Evolutionary conservation across 2,329 filamentous ascomycete genomes (phyloP), one percentile per base, ranked within the genome.

Genomic region (Cladorrhinum sp.): DNA sequence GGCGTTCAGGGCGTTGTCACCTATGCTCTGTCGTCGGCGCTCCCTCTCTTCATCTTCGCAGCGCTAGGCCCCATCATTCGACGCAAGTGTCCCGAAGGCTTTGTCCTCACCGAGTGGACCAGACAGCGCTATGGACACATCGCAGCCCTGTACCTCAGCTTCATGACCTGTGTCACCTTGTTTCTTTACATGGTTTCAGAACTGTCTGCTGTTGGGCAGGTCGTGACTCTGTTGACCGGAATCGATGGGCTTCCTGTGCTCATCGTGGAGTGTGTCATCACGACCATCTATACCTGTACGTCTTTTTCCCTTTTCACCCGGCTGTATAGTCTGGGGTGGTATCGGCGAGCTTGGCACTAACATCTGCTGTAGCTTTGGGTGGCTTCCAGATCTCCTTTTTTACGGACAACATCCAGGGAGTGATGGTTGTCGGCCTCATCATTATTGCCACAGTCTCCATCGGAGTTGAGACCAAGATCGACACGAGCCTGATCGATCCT

Each of bases 111-210:
- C 0, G 90, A 94, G 72, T 95, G 91, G 91, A 89, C 89, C 20
- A 82, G 89, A 61, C 87, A 92, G 76, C 83, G 91, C 63, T 95
- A 92, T 74, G 91, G 91, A 18, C 72, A 82, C 2, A 72, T 86
- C 33, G 81, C 88, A 6, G 88, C 87, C 57, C 76, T 93, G 39
- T 94, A 90, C 71, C 79, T 95, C 64, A 92, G 89, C 73, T 82
- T 89, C 68, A 80, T 93, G 77, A 92, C 90, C 50, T 80, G 94
- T 55, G 86, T 92, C 55, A 94, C 91, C 1, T 82, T 95, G 68
- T 95, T 94, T 73, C 74, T 95, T 56, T 95, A 94, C 80, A 94
- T 95, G 90, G 86, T 94, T 24, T 86, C 90, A 20, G 91, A 95
- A 77, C 81, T 95, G 49, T 93, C 90, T 8, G 89, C 90, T 12